Percentiles rank a stretch among this genome's conserved stretches.
These are phyloP conservation scores for Gonapodya sp. DNA, from an alignment of 192 early-diverging fungal genomes.

Conservation along the genomic window DNA sequence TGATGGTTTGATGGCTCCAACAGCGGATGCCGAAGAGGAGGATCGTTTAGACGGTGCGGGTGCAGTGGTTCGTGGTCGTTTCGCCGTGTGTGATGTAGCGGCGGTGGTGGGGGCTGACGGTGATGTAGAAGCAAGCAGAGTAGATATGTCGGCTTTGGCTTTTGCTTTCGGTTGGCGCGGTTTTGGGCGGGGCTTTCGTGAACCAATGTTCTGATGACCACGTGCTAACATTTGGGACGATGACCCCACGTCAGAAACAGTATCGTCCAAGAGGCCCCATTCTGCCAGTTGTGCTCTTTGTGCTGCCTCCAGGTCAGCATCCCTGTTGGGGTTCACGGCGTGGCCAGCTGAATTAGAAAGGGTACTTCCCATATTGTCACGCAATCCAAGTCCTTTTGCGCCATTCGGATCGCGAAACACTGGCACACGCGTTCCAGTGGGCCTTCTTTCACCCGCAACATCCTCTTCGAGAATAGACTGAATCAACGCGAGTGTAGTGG, in stretches of 20 bases:
- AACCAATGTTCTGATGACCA: too few species aligned
- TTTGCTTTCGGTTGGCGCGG: background rate
- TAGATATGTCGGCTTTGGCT: background rate
- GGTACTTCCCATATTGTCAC: background rate
- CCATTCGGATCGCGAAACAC: too few species aligned
- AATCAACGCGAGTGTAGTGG: background rate
- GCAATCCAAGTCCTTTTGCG: background rate
- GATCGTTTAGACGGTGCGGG: background rate
- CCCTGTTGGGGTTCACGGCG: background rate
- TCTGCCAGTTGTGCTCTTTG: background rate
- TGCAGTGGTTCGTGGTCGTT: too few species aligned
- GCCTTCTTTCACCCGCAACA: background rate
- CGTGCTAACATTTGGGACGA: too few species aligned
- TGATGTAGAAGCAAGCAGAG: background rate
- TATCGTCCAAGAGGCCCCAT: background rate
- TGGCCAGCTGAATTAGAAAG: background rate
- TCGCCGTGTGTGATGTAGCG: too few species aligned
- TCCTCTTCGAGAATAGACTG: background rate
- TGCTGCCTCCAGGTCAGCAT: background rate
- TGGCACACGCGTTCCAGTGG: too few species aligned
- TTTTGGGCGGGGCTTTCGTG: too few species aligned
- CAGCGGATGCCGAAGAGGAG: background rate
- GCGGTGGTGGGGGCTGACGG: background rate
- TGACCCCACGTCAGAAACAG: too few species aligned
- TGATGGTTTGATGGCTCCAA: background rate